A percentile compares a stretch with the other conserved stretches of the same genome.
phyloP scores from a whole-genome alignment of 352 stramenopile species.

The Phytophthora constricta region DNA sequence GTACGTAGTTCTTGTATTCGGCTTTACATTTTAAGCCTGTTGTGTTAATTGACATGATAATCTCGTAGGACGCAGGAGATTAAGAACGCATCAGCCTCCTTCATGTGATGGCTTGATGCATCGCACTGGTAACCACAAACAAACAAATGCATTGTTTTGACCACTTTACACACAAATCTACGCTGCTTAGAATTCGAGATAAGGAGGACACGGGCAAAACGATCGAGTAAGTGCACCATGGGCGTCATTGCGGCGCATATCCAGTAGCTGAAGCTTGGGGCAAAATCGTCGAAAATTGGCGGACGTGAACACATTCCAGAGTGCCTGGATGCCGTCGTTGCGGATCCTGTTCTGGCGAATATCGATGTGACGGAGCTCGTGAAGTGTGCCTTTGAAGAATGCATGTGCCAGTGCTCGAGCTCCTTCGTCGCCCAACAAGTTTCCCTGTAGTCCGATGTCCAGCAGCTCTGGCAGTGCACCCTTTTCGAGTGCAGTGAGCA shows the following conservation, averaged over 20 bases:
- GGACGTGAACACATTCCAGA: slow-evolving; percentile 77
- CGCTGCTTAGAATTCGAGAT: slow-evolving; percentile 62
- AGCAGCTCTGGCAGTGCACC: slow-evolving; percentile 58
- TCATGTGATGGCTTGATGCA: slow-evolving; percentile 52
- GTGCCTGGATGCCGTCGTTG: slow-evolving; percentile 59
- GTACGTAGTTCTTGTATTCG: slow-evolving; percentile 34
- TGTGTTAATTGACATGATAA: neutral
- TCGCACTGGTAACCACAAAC: neutral
- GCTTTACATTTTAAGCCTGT: neutral
- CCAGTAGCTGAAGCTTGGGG: slow-evolving; percentile 65
- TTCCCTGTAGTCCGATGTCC: slow-evolving; percentile 61
- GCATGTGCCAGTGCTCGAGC: slow-evolving; percentile 63
- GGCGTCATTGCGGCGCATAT: slow-evolving; percentile 70
- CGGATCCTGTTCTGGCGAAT: slow-evolving; percentile 72
- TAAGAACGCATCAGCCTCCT: slow-evolving; percentile 68
- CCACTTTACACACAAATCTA: too few species aligned
- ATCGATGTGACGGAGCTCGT: slow-evolving; percentile 51
- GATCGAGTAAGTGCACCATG: slow-evolving; percentile 54
- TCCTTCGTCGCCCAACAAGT: slow-evolving; percentile 65
- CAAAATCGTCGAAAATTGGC: slow-evolving; percentile 57
- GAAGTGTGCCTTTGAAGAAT: slow-evolving; percentile 58
- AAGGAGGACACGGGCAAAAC: slow-evolving; percentile 60
- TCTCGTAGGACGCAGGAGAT: slow-evolving; percentile 65
- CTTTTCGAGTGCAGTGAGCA: slow-evolving; percentile 57
- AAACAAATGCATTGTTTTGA: neutral